A percentile compares a stretch with the other conserved stretches of the same genome.
These are phyloP conservation scores for Apiospora arundinis DNA, from an alignment of 2,329 filamentous ascomycete species.

Conservation along the genomic window DNA sequence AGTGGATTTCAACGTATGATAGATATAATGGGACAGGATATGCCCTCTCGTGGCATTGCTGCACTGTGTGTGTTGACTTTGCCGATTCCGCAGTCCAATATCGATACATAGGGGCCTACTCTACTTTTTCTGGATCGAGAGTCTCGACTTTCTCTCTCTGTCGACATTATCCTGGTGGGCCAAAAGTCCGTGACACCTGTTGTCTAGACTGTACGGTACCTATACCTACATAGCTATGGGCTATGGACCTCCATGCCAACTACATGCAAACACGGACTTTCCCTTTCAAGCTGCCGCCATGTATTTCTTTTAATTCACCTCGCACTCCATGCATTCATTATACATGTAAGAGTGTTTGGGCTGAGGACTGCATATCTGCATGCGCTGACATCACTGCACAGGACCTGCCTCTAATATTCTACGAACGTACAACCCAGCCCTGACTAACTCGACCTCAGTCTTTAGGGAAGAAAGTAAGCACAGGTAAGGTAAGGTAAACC, in stretches of 20 bases:
- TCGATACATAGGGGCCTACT: slow-evolving; percentile 4
- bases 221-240: too few species aligned
- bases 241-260: neutral
- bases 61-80: slow-evolving; percentile 13
- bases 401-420: neutral
- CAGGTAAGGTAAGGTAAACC: too few species aligned
- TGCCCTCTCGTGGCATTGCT: neutral
- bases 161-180: slow-evolving; percentile 1
- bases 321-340: neutral
- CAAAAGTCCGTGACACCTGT: neutral
- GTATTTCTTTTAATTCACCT: neutral
- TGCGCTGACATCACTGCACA: slow-evolving; percentile 3
- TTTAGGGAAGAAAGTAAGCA: neutral
- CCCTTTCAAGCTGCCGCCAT: neutral
- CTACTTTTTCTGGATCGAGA: slow-evolving; percentile 9
- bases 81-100: neutral
- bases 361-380: neutral
- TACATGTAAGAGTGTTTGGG: neutral
- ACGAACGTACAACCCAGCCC: neutral
- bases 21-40: neutral
- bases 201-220: slow-evolving; percentile 2
- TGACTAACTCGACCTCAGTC: neutral
- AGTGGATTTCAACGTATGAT: slow-evolving; percentile 3
- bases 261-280: neutral
- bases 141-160: slow-evolving; percentile 13